Percentiles rank a stretch among this genome's conserved stretches.
phyloP scores from a whole-genome alignment of 805 yeast genomes.

The Zygosaccharomyces bisporus region DNA sequence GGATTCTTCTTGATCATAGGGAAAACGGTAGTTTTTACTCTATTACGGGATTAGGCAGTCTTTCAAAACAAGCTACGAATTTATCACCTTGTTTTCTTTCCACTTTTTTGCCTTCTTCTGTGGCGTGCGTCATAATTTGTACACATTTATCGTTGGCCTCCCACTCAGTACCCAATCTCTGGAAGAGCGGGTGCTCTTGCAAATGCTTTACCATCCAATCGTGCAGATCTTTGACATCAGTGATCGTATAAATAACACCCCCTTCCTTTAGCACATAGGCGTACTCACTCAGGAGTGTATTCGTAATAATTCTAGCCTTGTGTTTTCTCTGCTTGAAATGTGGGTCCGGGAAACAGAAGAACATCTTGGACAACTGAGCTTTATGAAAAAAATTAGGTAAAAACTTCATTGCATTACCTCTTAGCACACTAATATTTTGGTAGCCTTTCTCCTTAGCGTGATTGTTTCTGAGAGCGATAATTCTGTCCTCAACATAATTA shows the following conservation, averaged over 20 bases:
- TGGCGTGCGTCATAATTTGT: slow-evolving; percentile 79
- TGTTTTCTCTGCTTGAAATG: slow-evolving; percentile 97
- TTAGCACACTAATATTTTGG: slow-evolving; percentile 81
- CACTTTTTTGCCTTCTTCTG: slow-evolving; percentile 98
- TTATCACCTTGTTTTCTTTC: slow-evolving; percentile 84
- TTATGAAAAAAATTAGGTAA: slow-evolving; percentile 87
- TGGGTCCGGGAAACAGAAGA: slow-evolving; percentile 99
- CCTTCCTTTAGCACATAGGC: slow-evolving; percentile 85
- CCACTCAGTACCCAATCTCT: slow-evolving; percentile 74
- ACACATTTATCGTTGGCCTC: slow-evolving; percentile 80
- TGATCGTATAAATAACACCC: slow-evolving; percentile 88
- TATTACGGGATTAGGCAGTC: slow-evolving; percentile 56
- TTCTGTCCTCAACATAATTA: slow-evolving; percentile 92
- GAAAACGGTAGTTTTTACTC: slow-evolving; percentile 13
- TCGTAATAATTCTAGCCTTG: slow-evolving; percentile 92
- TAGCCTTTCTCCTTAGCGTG: slow-evolving; percentile 41
- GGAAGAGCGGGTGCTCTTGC: slow-evolving; percentile 87
- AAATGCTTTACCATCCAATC: slow-evolving; percentile 94
- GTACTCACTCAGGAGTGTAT: slow-evolving; percentile 83
- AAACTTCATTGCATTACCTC: slow-evolving; percentile 98
- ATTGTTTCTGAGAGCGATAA: slow-evolving; percentile 71
- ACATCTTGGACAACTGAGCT: slow-evolving; percentile 82
- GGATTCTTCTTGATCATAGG: too few relatives aligned
- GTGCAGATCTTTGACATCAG: slow-evolving; percentile 91
- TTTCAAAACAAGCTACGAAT: slow-evolving; percentile 80